These are phyloP conservation scores for Hypoxylon cercidicola DNA, from an alignment of 495 filamentous ascomycete species.

Conservation along the genomic window DNA sequence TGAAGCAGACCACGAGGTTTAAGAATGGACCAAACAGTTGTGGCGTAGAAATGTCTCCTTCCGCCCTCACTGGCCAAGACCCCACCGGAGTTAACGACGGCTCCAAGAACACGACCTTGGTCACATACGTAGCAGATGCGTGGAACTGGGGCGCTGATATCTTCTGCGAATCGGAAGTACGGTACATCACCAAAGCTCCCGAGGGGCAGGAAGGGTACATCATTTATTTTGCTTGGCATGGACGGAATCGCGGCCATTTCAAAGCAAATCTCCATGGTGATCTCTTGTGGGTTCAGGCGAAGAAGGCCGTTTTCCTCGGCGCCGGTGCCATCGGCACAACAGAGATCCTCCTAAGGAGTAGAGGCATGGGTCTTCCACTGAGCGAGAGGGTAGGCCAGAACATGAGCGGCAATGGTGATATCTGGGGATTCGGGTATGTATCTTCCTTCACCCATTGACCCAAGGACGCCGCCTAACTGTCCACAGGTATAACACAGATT, in stretches of 20 bases:
- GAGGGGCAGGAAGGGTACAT: slow-evolving; percentile 62
- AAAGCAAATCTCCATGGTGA: slow-evolving; percentile 66
- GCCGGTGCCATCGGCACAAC: slow-evolving; percentile 71
- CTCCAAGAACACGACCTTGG: slow-evolving; percentile 71
- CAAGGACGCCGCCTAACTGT: slow-evolving; percentile 17
- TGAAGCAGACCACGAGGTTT: slow-evolving; percentile 72
- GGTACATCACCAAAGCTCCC: slow-evolving; percentile 67
- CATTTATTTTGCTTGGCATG: slow-evolving; percentile 74
- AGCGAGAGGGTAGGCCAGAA: slow-evolving; percentile 67
- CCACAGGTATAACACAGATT: slow-evolving; percentile 66
- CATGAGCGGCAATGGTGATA: slow-evolving; percentile 76
- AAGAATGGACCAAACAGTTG: slow-evolving; percentile 66
- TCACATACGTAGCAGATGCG: slow-evolving; percentile 75
- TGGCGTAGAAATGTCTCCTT: slow-evolving; percentile 70
- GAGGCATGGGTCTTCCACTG: slow-evolving; percentile 65
- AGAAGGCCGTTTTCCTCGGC: slow-evolving; percentile 68
- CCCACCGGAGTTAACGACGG: slow-evolving; percentile 73
- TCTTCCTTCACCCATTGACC: neutral
- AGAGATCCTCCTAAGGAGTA: slow-evolving; percentile 73
- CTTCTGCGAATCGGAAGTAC: slow-evolving; percentile 77
- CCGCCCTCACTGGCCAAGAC: slow-evolving; percentile 69
- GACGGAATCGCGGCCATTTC: slow-evolving; percentile 66
- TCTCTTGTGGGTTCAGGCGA: slow-evolving; percentile 75
- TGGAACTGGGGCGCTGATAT: slow-evolving; percentile 82
- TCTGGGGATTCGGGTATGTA: slow-evolving; percentile 68